Conservation (phyloP, 2,329 filamentous ascomycete genomes). For the Arthrobotrys conoides region DNA sequence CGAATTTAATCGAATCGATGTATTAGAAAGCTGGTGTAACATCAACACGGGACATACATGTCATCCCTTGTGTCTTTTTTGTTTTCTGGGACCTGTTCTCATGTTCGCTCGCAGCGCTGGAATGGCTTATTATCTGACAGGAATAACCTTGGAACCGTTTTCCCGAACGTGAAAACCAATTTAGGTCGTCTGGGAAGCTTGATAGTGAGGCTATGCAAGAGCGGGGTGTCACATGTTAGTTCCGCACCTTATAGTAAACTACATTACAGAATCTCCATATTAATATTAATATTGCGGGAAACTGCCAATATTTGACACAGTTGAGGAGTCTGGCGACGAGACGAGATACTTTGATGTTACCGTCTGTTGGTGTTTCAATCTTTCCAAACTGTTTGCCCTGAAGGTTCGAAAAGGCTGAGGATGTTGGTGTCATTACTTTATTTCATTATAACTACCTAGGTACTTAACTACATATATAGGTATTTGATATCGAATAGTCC, state of each 20-base stretch:
- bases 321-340: too few relatives aligned
- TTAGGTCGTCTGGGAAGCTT: background rate
- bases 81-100: background rate
- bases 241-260: background rate
- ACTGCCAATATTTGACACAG: too few relatives aligned
- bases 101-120: slow-evolving; percentile 5
- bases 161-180: background rate
- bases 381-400: too few relatives aligned
- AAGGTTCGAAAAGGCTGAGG: too few relatives aligned
- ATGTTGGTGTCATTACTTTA: slow-evolving; percentile 8
- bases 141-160: background rate
- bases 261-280: too few relatives aligned
- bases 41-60: slow-evolving; percentile 17
- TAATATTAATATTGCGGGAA: too few relatives aligned
- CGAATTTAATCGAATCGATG: too few relatives aligned
- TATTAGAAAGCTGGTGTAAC: background rate
- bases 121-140: background rate
- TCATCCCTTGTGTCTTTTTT: background rate
- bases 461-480: too few relatives aligned
- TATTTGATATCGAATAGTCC: background rate
- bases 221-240: background rate
- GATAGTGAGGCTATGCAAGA: background rate
- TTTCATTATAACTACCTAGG: too few relatives aligned
- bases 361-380: background rate
- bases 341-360: background rate